phyloP scores from a whole-genome alignment of 768 basidiomycete species.

The Hericium coralloides region DNA sequence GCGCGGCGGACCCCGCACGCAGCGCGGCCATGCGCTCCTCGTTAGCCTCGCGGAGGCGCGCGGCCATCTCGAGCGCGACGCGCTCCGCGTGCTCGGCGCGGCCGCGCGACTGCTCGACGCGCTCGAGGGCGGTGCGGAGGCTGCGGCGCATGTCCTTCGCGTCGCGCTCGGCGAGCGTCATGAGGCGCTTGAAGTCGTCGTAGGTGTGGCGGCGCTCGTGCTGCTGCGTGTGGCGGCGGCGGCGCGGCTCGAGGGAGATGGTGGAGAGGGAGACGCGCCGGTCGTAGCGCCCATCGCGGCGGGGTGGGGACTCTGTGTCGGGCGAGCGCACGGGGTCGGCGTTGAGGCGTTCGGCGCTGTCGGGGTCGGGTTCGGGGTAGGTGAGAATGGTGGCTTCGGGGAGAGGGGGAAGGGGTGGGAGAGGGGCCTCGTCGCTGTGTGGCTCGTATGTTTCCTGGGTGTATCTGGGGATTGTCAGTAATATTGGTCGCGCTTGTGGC shows the following conservation, averaged over 20 bases:
- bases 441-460: slow-evolving; percentile 1
- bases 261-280: slow-evolving; percentile 9
- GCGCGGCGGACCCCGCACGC: slow-evolving; percentile 27
- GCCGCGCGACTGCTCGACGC: slow-evolving; percentile 30
- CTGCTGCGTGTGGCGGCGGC: slow-evolving; percentile 9
- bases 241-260: slow-evolving; percentile 11
- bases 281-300: neutral
- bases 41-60: slow-evolving; percentile 30
- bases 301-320: neutral
- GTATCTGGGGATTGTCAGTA: neutral
- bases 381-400: neutral
- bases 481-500: neutral
- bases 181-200: slow-evolving; percentile 12
- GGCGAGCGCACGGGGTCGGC: neutral
- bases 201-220: slow-evolving; percentile 6
- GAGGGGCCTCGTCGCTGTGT: neutral
- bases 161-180: slow-evolving; percentile 12
- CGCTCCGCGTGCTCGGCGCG: slow-evolving; percentile 37
- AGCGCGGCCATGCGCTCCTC: slow-evolving; percentile 31
- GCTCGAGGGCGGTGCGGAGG: slow-evolving; percentile 20
- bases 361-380: neutral
- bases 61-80: slow-evolving; percentile 37
- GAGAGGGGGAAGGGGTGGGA: neutral
- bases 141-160: slow-evolving; percentile 20
- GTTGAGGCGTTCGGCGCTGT: neutral